Base-by-base conservation (phyloP, 2,329 filamentous ascomycete species). In the Penicillium sclerotiorum region DNA sequence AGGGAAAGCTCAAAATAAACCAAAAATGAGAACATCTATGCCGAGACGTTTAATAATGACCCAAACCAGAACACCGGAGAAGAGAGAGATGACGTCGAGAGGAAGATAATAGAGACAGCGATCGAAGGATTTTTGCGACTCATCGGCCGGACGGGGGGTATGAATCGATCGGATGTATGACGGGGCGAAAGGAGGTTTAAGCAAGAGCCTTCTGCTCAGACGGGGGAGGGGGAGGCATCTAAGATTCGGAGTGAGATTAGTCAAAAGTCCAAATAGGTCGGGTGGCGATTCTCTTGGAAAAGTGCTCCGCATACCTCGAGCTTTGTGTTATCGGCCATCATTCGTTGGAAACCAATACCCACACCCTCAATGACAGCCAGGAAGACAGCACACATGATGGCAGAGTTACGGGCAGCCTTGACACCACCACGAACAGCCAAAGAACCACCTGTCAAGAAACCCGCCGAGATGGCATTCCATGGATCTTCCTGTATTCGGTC, bases 341-440 rank as follows among this genome's bases (percentile, higher is more conserved):
- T 91, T 73, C 92, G 87, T 73, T 91, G 88, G 77, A 96, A 93
- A 8, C 89, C 92, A 68, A 99, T 97, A 63, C 93, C 93, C 47
- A 97, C 94, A 64, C 94, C 93, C 75, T 99, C 93, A 57, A 99
- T 97, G 59, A 99, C 93, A 43, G 90, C 94, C 38, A 99, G 80
- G 66, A 99, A 82, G 58, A 96, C 89, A 21, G 90, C 94, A 72
- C 94, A 97, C 61, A 93, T 94, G 66, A 99, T 97, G 56, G 94
- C 94, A 53, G 90, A 92, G 75, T 97, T 97, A 64, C 94, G 83
- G 57, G 94, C 91, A 18, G 93, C 90, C 78, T 90, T 92, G 73
- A 88, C 87, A 51, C 94, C 94, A 65, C 94, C 94, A 76, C 94
- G 85, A 56, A 97, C 86, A 44, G 94, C 94, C 27, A 99, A 81